Evolutionary conservation across 1,139 yeast species (phyloP).

Genomic region (Taphrina confusa): DNA sequence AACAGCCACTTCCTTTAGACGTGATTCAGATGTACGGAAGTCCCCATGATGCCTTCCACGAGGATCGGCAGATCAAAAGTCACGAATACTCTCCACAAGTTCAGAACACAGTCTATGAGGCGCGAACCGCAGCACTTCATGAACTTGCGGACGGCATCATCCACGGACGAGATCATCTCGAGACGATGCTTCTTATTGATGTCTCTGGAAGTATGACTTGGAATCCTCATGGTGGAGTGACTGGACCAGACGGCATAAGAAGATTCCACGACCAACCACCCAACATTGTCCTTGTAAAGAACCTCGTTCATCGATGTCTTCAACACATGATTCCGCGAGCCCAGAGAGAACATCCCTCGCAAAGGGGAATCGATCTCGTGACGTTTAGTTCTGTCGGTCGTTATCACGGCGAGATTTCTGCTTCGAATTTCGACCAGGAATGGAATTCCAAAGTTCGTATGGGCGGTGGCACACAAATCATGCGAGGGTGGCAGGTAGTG

Average conservation of each 20-base stretch:
- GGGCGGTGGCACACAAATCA: slow-evolving; percentile 12
- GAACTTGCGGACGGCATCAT: slow-evolving; percentile 14
- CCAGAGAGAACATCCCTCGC: slow-evolving; percentile 9
- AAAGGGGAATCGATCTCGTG: slow-evolving; percentile 3
- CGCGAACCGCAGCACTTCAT: slow-evolving; percentile 15
- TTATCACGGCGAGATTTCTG: slow-evolving; percentile 8
- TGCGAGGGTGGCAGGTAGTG: slow-evolving; percentile 18
- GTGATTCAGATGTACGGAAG: slow-evolving; percentile 9
- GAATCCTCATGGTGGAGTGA: slow-evolving; percentile 9
- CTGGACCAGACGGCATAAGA: slow-evolving; percentile 9
- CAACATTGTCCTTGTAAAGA: slow-evolving; percentile 5
- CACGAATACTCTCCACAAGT: slow-evolving; percentile 21
- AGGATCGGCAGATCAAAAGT: slow-evolving; percentile 9
- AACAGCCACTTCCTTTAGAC: slow-evolving; percentile 6
- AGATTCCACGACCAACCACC: slow-evolving; percentile 17
- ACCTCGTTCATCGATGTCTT: slow-evolving; percentile 14
- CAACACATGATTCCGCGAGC: slow-evolving; percentile 16
- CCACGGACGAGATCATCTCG: slow-evolving; percentile 11
- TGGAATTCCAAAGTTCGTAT: not conserved
- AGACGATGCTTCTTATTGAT: slow-evolving; percentile 13
- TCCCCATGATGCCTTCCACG: slow-evolving; percentile 12
- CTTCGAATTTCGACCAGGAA: not conserved
- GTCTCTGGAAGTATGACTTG: slow-evolving; percentile 9
- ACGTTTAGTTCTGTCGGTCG: slow-evolving; percentile 4
- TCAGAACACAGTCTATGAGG: slow-evolving; percentile 7